Conservation (phyloP, 441 rosid species). For the Eruca vesicaria region DNA sequence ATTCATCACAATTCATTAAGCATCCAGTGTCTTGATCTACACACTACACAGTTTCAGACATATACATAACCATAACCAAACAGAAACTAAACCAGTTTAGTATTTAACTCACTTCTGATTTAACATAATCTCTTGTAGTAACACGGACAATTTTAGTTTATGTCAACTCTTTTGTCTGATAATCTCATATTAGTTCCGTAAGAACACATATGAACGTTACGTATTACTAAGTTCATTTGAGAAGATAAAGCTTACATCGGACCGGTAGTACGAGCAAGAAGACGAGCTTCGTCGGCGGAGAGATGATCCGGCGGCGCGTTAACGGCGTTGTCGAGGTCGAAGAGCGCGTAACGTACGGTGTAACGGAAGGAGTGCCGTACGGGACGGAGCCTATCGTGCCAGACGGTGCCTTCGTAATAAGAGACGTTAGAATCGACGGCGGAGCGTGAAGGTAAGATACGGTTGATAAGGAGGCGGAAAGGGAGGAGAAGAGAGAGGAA, state of each 20-base stretch:
- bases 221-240: not conserved
- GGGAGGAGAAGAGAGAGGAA: constrained; percentile 55
- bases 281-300: constrained; percentile 68
- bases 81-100: not conserved
- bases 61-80: not conserved
- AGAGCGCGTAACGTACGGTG: constrained; percentile 76
- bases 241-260: constrained; percentile 45
- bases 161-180: not conserved
- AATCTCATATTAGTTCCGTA: not conserved
- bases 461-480: constrained; percentile 41
- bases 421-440: constrained; percentile 26
- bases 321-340: constrained; percentile 58
- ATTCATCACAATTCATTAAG: not conserved
- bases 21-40: not conserved
- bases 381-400: constrained; percentile 89
- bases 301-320: constrained; percentile 57
- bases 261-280: constrained; percentile 52
- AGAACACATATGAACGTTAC: not conserved
- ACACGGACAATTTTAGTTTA: not conserved
- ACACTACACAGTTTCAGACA: not conserved
- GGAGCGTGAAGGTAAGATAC: constrained; percentile 30
- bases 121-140: not conserved
- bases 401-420: constrained; percentile 75
- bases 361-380: constrained; percentile 67
- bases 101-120: not conserved